These are phyloP conservation scores for Cordyceps javanica DNA, from an alignment of 2,329 filamentous ascomycete genomes.

Conservation along the genomic window DNA sequence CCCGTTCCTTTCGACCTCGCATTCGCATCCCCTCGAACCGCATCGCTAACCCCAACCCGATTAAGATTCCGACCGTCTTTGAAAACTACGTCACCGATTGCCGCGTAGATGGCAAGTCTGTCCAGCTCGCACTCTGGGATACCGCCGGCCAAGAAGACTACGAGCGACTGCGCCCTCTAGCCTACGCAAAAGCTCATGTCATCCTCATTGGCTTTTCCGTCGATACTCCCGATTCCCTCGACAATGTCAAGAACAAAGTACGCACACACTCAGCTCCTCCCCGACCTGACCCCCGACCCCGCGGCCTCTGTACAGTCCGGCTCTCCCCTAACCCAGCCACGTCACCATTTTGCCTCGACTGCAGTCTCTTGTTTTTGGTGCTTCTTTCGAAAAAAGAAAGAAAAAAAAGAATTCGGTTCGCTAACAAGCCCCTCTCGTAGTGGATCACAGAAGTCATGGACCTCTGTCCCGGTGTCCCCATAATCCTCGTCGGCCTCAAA, in stretches of 20 bases:
- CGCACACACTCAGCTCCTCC: too few species aligned
- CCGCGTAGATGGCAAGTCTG: constrained; percentile 95
- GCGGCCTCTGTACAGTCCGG: not conserved
- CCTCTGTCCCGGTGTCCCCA: constrained; percentile 83
- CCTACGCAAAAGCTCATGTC: constrained; percentile 95
- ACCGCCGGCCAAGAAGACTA: constrained; percentile 99
- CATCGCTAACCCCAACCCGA: constrained; percentile 16
- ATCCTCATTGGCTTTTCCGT: constrained; percentile 94
- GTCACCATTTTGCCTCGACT: constrained; percentile 15
- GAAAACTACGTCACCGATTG: constrained; percentile 99
- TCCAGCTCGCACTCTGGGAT: constrained; percentile 97
- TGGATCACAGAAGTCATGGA: constrained; percentile 97
- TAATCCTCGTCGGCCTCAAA: constrained; percentile 93
- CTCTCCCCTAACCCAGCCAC: constrained; percentile 3
- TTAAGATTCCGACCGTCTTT: constrained; percentile 89
- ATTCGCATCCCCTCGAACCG: not conserved
- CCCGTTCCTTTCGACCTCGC: not conserved
- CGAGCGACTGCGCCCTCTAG: constrained; percentile 86
- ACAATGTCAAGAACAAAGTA: constrained; percentile 97
- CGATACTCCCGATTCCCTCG: constrained; percentile 90
- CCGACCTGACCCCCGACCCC: not conserved
- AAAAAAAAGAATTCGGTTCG: too few species aligned
- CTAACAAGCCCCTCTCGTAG: constrained; percentile 32
- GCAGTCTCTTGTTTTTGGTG: too few species aligned
- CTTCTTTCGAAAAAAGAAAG: too few species aligned